These are phyloP conservation scores for Trichoderma gamsii DNA, from an alignment of 495 filamentous ascomycete genomes.

Conservation along the genomic window DNA sequence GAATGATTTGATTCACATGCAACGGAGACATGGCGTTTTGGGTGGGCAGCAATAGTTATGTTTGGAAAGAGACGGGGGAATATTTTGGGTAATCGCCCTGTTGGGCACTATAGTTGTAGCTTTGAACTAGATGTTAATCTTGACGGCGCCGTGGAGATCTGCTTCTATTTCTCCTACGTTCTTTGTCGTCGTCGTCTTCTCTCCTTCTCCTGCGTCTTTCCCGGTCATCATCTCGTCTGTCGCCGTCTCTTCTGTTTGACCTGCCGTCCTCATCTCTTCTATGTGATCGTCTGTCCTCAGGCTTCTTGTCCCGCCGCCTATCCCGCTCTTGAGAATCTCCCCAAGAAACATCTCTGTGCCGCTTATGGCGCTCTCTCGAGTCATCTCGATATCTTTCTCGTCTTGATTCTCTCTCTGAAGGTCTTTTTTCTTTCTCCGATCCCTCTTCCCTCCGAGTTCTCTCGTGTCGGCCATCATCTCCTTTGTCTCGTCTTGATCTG, in stretches of 20 bases:
- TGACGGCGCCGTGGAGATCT: constrained; percentile 13
- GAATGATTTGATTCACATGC: not conserved
- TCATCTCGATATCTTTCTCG: constrained; percentile 26
- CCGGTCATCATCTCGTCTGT: not conserved
- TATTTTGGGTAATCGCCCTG: not conserved
- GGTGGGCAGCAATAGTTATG: not conserved
- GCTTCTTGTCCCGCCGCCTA: not conserved
- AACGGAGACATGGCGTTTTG: not conserved
- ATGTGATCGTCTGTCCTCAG: not conserved
- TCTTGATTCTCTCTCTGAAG: constrained; percentile 24
- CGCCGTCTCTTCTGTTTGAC: not conserved
- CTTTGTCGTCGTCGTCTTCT: constrained; percentile 12
- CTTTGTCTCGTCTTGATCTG: constrained; percentile 30
- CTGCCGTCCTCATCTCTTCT: not conserved
- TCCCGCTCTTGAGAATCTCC: not conserved
- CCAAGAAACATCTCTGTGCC: not conserved
- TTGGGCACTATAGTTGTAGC: not conserved
- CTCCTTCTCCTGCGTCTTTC: not conserved
- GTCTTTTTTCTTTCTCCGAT: constrained; percentile 21
- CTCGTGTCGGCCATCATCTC: constrained; percentile 21
- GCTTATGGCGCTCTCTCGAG: constrained; percentile 13
- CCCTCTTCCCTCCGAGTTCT: constrained; percentile 22
- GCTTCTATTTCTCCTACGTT: constrained; percentile 6
- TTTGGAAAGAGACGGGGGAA: not conserved
- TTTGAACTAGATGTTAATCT: not conserved